Evolutionary conservation across 2,329 filamentous ascomycete species (phyloP), one percentile per base, ranked within the genome.

Genomic region (Cadophora malorum): DNA sequence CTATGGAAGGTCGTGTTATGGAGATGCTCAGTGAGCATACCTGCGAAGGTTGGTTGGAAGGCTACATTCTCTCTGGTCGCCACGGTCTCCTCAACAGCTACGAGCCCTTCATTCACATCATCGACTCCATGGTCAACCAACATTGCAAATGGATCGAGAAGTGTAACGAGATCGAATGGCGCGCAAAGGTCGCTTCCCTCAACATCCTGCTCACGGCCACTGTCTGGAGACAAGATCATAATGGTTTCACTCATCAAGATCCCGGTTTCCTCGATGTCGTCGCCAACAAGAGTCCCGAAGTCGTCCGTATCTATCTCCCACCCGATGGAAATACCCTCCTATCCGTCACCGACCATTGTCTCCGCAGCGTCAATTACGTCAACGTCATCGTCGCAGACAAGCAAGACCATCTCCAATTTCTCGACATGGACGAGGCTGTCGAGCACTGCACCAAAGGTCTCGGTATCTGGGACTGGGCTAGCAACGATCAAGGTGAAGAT

Each of bases 121-220:
- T 94, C 74, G 91, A 94, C 79, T 92, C 90, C 1, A 94, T 94
- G 91, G 91, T 94, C 69, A 93, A 93, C 78, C 91, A 93, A 81
- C 91, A 94, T 80, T 93, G 90, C 82, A 94, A 94, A 79, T 94
- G 91, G 91, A 85, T 94, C 62, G 91, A 94, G 78, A 94, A 94
- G 81, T 91, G 88, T 72, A 82, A 89, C n/a, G 91, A 94, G 76
- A 89, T 94, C 23, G 88, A 91, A 74, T 94, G 91, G 91, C 88
- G 91, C 63, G 86, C 83, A 73, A 90, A 90, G 78, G 82, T 94
- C 12, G 85, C 91, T 9, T 93, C 91, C 0, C 86, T 94, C 73
- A 94, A 94, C 80, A 93, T 94, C 72, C 85, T 94, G 16, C 84
- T 94, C 64, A 94, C 91, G 0, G 88, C 90, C 1, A 91, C 92